Evolutionary conservation across 306 rosid species (phyloP).

Genomic region (Phaseolus lunatus): DNA sequence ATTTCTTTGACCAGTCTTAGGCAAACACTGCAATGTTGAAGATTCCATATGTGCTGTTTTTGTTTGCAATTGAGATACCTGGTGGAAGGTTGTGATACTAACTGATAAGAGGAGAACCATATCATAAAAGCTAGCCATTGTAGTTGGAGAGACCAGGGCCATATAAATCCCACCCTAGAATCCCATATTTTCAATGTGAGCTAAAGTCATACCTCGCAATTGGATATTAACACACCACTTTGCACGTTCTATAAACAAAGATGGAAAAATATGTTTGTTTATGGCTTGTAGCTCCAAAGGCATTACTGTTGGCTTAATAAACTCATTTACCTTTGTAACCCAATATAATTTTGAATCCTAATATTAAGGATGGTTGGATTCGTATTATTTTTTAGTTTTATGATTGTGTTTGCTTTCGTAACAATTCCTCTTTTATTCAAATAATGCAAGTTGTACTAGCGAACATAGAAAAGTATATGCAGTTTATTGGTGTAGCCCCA

Average conservation of each 20-base stretch:
- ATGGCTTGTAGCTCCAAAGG: no score
- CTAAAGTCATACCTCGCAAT: not conserved
- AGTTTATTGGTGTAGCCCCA: conserved; percentile 8
- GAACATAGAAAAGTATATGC: conserved; percentile 4
- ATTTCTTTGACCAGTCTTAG: not conserved
- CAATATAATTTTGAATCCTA: not conserved
- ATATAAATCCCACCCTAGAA: not conserved
- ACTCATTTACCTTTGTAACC: not conserved
- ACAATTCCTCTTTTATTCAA: not conserved
- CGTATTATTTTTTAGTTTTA: not conserved
- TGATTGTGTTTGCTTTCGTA: not conserved
- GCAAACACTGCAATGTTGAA: not conserved
- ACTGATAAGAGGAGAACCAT: not conserved
- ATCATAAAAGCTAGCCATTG: not conserved
- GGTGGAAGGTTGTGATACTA: not conserved
- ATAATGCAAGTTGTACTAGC: conserved; percentile 6
- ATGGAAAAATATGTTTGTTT: not conserved
- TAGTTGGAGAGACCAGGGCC: not conserved
- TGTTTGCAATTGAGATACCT: not conserved
- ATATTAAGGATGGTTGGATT: not conserved
- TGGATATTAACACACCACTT: not conserved
- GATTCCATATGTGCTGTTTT: not conserved
- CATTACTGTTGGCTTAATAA: not conserved
- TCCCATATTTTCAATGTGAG: not conserved
- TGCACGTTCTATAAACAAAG: not conserved